Conservation (phyloP, 192 early-diverging fungal species). For the Spizellomyces punctatus region DNA sequence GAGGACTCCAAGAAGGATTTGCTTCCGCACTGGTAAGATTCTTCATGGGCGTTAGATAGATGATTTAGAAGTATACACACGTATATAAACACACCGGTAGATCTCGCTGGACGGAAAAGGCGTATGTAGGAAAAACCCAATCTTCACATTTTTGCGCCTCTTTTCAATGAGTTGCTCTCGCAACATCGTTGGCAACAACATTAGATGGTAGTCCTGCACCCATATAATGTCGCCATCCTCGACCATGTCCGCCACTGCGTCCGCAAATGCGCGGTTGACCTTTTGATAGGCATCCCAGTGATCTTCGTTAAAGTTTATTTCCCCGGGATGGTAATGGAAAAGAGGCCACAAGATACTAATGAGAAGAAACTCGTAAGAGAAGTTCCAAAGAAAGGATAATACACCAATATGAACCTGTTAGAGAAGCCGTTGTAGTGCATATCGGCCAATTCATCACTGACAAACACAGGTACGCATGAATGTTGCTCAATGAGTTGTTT, state of each 20-base stretch:
- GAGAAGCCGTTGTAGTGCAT: constrained; percentile 99
- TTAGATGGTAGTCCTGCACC: constrained; percentile 93
- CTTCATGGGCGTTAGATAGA: constrained; percentile 30
- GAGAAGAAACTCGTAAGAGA: constrained; percentile 12
- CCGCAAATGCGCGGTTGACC: constrained; percentile 94
- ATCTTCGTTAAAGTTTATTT: constrained; percentile 93
- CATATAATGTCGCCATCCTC: constrained; percentile 73
- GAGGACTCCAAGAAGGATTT: constrained; percentile 92
- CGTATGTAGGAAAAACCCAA: constrained; percentile 98
- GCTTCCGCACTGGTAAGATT: constrained; percentile 90
- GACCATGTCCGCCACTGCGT: constrained; percentile 79
- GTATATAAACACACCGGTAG: constrained; percentile 60
- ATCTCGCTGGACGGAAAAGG: constrained; percentile 97
- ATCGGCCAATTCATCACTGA: constrained; percentile 91
- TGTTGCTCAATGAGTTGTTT: constrained; percentile 74
- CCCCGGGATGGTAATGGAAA: constrained; percentile 99
- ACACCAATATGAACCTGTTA: constrained; percentile 56
- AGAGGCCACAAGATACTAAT: constrained; percentile 97
- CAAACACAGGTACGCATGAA: constrained; percentile 91
- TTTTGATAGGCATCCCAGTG: constrained; percentile 94
- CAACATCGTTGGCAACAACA: constrained; percentile 90
- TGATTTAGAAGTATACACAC: not conserved
- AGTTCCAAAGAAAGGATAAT: not conserved
- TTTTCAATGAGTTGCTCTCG: constrained; percentile 57
- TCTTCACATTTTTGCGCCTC: constrained; percentile 76